Conservation (phyloP, 2,329 filamentous ascomycete genomes). For the Thyridium curvatum region DNA sequence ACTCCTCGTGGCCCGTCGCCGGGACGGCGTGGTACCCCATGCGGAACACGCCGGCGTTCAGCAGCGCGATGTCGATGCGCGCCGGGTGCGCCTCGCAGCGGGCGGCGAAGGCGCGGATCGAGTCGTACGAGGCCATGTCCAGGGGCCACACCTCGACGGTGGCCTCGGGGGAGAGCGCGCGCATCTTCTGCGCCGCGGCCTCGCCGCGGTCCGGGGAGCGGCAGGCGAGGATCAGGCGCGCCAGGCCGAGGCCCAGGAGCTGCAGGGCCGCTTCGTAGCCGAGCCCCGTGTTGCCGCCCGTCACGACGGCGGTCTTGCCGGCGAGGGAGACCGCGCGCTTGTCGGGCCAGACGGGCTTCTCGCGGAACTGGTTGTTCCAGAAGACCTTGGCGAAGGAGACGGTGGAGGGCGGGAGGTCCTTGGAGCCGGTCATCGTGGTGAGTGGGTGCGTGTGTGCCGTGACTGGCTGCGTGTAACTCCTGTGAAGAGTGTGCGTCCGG, state of each 20-base stretch:
- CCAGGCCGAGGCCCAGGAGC: conserved; percentile 6
- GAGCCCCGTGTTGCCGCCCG: conserved; percentile 8
- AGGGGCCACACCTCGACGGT: conserved; percentile 5
- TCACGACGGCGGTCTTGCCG: conserved; percentile 13
- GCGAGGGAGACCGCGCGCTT: neutral
- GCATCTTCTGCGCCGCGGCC: conserved; percentile 6
- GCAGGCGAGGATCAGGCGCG: conserved; percentile 7
- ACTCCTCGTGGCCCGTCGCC: neutral
- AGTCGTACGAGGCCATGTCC: conserved; percentile 7
- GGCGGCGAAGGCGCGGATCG: conserved; percentile 3
- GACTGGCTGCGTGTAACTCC: too few relatives aligned
- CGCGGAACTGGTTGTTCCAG: conserved; percentile 6
- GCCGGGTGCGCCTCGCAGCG: neutral
- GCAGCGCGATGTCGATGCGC: conserved; percentile 2
- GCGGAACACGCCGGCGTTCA: neutral
- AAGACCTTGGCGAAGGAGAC: conserved; percentile 4
- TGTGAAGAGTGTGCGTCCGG: too few relatives aligned
- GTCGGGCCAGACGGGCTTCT: neutral
- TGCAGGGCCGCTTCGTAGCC: conserved; percentile 7
- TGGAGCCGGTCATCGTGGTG: conserved; percentile 4
- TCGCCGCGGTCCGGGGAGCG: conserved; percentile 7
- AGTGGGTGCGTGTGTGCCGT: too few relatives aligned
- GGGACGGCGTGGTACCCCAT: too few relatives aligned
- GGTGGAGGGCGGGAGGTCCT: conserved; percentile 2
- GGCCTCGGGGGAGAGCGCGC: conserved; percentile 1